A percentile compares a stretch with the other conserved stretches of the same genome.
These are phyloP conservation scores for Scheffersomyces spartinae DNA, from an alignment of 805 yeast species.

Conservation along the genomic window DNA sequence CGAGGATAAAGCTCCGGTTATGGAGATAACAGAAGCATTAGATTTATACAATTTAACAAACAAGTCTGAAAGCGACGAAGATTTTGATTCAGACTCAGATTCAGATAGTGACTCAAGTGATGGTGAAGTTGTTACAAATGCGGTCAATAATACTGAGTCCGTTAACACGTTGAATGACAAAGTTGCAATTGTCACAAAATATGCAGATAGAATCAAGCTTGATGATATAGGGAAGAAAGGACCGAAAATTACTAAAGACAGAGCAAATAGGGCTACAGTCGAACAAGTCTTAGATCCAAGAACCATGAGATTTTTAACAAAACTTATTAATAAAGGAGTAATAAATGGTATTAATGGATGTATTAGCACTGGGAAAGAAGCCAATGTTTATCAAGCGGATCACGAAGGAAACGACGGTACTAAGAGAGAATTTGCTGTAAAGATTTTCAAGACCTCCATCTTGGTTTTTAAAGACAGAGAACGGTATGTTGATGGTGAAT, in stretches of 20 bases:
- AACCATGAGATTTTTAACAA: constrained; percentile 72
- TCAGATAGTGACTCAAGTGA: constrained; percentile 4
- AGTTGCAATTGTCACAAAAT: constrained; percentile 44
- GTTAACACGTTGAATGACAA: constrained; percentile 26
- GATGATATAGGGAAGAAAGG: constrained; percentile 45
- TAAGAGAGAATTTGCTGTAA: constrained; percentile 67
- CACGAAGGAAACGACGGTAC: constrained; percentile 47
- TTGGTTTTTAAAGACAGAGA: constrained; percentile 96
- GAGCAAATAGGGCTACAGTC: constrained; percentile 90
- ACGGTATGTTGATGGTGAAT: constrained; percentile 93
- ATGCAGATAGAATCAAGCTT: constrained; percentile 52
- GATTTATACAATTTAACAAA: no score
- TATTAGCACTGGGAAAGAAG: constrained; percentile 94
- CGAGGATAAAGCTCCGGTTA: no score
- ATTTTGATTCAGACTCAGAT: constrained; percentile 6
- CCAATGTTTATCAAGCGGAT: constrained; percentile 73
- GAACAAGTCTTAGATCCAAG: constrained; percentile 96
- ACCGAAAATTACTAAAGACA: constrained; percentile 59
- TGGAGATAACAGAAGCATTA: constrained; percentile 1
- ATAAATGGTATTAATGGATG: constrained; percentile 87
- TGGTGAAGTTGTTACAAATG: constrained; percentile 4
- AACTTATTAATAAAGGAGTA: constrained; percentile 73
- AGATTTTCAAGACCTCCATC: constrained; percentile 92
- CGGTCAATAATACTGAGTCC: constrained; percentile 26
- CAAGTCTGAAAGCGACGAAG: neutral